phyloP scores from a whole-genome alignment of 129 eudicot species.

The Solidago caesia region DNA sequence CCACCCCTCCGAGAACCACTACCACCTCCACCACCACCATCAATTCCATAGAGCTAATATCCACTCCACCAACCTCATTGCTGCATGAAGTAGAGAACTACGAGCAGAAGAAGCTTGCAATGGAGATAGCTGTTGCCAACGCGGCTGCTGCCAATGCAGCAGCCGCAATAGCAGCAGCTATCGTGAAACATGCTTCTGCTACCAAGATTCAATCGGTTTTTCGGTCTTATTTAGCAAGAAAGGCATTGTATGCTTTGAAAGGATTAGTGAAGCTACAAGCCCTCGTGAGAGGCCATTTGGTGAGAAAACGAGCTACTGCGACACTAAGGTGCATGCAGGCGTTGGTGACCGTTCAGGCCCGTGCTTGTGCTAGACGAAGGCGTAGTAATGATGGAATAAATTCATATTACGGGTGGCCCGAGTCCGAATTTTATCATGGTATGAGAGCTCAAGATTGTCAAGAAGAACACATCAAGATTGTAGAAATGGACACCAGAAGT shows the following conservation, averaged over 20 bases:
- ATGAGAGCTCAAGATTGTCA: slow-evolving; percentile 26
- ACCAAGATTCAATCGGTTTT: slow-evolving; percentile 72
- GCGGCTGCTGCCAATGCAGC: slow-evolving; percentile 67
- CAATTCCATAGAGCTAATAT: slow-evolving; percentile 26
- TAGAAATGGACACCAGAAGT: slow-evolving; percentile 79
- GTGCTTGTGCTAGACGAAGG: slow-evolving; percentile 78
- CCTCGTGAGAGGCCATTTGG: slow-evolving; percentile 84
- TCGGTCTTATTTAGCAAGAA: slow-evolving; percentile 83
- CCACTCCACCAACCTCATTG: slow-evolving; percentile 27
- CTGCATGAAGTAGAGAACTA: slow-evolving; percentile 34
- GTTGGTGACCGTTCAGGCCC: slow-evolving; percentile 68
- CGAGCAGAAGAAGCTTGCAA: slow-evolving; percentile 53
- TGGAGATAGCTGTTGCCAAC: slow-evolving; percentile 54
- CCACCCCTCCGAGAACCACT: slow-evolving; percentile 35
- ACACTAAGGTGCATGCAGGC: slow-evolving; percentile 93
- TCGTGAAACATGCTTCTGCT: slow-evolving; percentile 64
- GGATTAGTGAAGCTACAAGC: slow-evolving; percentile 95
- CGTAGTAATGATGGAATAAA: slow-evolving; percentile 24
- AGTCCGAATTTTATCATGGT: slow-evolving; percentile 25
- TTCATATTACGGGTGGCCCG: slow-evolving; percentile 26
- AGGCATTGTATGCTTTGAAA: slow-evolving; percentile 85
- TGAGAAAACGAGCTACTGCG: slow-evolving; percentile 79
- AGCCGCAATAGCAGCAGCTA: slow-evolving; percentile 49
- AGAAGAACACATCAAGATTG: slow-evolving; percentile 86
- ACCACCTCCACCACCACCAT: slow-evolving; percentile 27